phyloP scores from a whole-genome alignment of 768 basidiomycete species.

The Cubamyces sp. region DNA sequence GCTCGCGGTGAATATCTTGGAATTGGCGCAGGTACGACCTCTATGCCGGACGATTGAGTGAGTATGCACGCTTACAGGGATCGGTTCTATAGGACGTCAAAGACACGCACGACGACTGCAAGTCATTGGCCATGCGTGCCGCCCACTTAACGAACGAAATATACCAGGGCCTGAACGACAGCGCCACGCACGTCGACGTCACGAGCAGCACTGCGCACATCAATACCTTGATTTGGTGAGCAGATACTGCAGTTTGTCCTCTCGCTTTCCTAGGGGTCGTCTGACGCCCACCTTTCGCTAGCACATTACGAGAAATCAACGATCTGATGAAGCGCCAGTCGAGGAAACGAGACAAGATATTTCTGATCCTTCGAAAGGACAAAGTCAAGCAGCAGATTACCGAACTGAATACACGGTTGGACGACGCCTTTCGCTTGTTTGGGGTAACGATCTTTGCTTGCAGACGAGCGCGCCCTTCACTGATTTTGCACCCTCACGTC shows the following conservation, averaged over 20 bases:
- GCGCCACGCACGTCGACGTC: neutral
- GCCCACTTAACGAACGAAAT: neutral
- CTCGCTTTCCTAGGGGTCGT: no score
- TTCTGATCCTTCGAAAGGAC: neutral
- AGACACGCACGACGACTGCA: slow-evolving; percentile 4
- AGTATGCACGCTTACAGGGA: neutral
- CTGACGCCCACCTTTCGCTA: no score
- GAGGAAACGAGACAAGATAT: neutral
- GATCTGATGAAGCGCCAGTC: slow-evolving; percentile 4
- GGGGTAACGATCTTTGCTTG: neutral
- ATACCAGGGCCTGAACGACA: neutral
- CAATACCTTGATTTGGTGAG: neutral
- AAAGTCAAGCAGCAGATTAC: neutral
- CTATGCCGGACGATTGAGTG: no score
- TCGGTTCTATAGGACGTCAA: neutral
- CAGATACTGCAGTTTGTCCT: neutral
- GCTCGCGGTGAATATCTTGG: slow-evolving; percentile 4
- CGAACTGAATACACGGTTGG: neutral
- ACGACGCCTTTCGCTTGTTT: slow-evolving; percentile 4
- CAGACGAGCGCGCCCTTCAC: neutral
- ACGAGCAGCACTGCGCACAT: neutral
- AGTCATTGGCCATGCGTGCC: neutral
- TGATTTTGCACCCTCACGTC: neutral
- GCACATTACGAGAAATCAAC: slow-evolving; percentile 2
- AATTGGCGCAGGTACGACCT: slow-evolving; percentile 6